Conservation (phyloP, 345 rosid genomes). For the Citrus hindsii region DNA sequence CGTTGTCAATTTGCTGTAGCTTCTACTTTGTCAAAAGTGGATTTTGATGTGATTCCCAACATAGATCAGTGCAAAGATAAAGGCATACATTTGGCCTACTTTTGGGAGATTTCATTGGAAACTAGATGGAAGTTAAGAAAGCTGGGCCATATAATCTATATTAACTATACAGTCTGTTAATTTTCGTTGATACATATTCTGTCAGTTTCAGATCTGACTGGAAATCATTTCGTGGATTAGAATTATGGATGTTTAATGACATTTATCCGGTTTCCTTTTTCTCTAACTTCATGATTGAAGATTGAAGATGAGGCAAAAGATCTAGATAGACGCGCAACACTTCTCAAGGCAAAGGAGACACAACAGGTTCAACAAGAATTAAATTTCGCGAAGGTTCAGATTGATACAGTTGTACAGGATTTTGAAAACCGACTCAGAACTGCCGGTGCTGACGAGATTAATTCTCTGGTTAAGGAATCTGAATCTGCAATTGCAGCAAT, state of each 20-base stretch:
- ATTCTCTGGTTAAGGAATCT: conserved; percentile 50
- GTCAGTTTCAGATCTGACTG: not conserved
- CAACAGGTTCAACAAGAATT: conserved; percentile 55
- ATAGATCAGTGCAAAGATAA: not conserved
- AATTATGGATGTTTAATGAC: not conserved
- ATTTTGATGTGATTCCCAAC: conserved; percentile 1
- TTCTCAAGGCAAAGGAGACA: conserved; percentile 58
- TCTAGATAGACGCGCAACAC: conserved; percentile 53
- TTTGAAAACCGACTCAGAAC: conserved; percentile 50
- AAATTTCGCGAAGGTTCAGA: conserved; percentile 44
- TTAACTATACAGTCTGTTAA: not conserved
- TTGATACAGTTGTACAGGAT: conserved; percentile 48
- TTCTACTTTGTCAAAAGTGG: not conserved
- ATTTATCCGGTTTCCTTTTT: not conserved
- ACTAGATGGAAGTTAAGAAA: not conserved
- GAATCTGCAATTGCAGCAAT: conserved; percentile 67
- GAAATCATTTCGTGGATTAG: not conserved
- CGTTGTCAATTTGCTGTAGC: not conserved
- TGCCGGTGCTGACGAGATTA: conserved; percentile 45
- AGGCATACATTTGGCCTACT: not conserved
- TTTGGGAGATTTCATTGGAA: not conserved
- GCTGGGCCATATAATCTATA: not conserved
- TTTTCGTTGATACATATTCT: not conserved
- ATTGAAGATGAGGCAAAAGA: conserved; percentile 65
- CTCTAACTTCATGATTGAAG: conserved; percentile 35